Percentiles rank a stretch among this genome's conserved stretches.
Conservation (phyloP, 179 eudicot genomes). For the Beta lomatogona region DNA sequence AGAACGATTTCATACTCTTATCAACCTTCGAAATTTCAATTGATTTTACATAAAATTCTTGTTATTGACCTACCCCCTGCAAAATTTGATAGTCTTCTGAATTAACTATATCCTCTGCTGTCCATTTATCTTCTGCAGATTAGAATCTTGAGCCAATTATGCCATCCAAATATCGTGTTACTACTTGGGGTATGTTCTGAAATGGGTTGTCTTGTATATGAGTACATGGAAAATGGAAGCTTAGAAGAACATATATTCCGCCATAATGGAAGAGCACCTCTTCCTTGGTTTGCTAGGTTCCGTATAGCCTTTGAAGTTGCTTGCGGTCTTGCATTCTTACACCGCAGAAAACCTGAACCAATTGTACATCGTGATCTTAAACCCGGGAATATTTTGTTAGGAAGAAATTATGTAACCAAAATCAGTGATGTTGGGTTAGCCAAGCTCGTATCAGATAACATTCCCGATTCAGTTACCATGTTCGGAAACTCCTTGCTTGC, state of each 20-base stretch:
- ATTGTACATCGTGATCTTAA: constrained; percentile 50
- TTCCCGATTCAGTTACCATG: constrained; percentile 43
- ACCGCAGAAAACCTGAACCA: constrained; percentile 44
- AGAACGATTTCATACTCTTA: not conserved
- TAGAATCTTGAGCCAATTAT: constrained; percentile 39
- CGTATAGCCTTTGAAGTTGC: constrained; percentile 50
- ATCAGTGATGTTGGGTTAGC: constrained; percentile 53
- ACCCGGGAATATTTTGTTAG: constrained; percentile 46
- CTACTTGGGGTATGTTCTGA: constrained; percentile 48
- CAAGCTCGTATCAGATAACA: constrained; percentile 38
- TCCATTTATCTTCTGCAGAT: constrained; percentile 28
- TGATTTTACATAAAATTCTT: not conserved
- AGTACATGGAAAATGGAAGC: constrained; percentile 54
- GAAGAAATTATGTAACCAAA: constrained; percentile 43
- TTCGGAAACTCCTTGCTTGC: constrained; percentile 46
- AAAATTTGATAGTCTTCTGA: not conserved
- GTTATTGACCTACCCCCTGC: not conserved
- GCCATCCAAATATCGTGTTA: constrained; percentile 47
- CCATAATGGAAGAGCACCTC: constrained; percentile 32
- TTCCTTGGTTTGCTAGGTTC: constrained; percentile 51
- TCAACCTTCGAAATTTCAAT: not conserved
- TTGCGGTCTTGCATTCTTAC: constrained; percentile 43
- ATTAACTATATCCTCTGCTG: not conserved
- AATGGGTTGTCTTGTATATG: constrained; percentile 43
- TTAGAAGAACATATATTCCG: constrained; percentile 43